Evolutionary conservation across 345 rosid species (phyloP).

Genomic region (Noccaea caerulescens): DNA sequence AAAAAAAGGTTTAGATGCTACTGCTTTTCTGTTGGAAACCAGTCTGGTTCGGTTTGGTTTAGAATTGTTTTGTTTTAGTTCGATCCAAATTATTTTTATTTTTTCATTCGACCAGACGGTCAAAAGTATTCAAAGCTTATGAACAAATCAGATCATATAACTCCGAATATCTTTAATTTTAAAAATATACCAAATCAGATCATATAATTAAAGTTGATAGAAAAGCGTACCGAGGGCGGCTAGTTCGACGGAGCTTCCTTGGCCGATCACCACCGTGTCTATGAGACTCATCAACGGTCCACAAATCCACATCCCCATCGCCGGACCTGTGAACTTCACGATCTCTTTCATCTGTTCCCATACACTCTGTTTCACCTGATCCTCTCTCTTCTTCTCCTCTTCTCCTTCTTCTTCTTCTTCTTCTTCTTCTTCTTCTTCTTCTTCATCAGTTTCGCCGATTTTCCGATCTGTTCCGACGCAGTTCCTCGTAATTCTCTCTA

Average conservation of each 20-base stretch:
- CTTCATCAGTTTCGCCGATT: not conserved
- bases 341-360: conserved; percentile 89
- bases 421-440: not conserved
- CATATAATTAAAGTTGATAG: not conserved
- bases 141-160: not conserved
- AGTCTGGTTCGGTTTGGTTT: not conserved
- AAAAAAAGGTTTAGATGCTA: not conserved
- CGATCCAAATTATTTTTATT: too few species aligned
- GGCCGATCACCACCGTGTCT: conserved; percentile 87
- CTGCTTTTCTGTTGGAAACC: not conserved
- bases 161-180: too few species aligned
- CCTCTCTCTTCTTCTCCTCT: conserved; percentile 39
- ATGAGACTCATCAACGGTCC: conserved; percentile 97
- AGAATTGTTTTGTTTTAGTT: too few species aligned
- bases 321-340: conserved; percentile 82
- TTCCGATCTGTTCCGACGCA: conserved; percentile 3
- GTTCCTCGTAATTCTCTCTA: conserved; percentile 14
- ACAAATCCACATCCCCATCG: conserved; percentile 88
- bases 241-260: conserved; percentile 86
- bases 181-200: not conserved
- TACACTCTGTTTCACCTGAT: conserved; percentile 57
- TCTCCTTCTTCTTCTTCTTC: conserved; percentile 5
- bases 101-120: too few species aligned
- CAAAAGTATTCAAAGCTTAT: too few species aligned
- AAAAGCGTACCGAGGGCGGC: conserved; percentile 78